These are phyloP conservation scores for Rhynchospora breviuscula DNA, from an alignment of 176 grass and related monocot genomes.

Conservation along the genomic window DNA sequence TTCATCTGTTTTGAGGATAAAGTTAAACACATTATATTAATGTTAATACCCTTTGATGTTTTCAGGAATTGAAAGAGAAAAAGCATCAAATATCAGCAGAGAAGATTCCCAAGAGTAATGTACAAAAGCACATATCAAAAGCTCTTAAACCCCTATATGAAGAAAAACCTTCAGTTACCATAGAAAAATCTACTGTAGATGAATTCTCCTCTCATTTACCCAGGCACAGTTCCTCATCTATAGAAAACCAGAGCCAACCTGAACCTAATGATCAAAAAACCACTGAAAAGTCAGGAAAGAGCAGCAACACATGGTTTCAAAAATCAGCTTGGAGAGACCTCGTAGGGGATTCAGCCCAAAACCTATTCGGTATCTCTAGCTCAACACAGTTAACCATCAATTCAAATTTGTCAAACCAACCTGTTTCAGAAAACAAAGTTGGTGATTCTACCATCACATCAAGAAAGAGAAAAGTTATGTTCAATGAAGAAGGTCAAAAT, in stretches of 20 bases:
- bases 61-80: conserved; percentile 26
- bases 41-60: conserved; percentile 12
- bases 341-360: conserved; percentile 37
- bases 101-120: conserved; percentile 23
- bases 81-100: conserved; percentile 29
- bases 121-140: conserved; percentile 26
- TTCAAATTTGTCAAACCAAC: conserved; percentile 13
- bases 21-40: neutral
- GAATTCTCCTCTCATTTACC: conserved; percentile 34
- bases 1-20: neutral
- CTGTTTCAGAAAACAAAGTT: conserved; percentile 18
- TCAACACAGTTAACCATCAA: conserved; percentile 37
- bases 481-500: neutral
- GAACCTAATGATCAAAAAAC: conserved; percentile 6
- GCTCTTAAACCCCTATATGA: conserved; percentile 23
- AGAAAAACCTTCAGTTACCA: conserved; percentile 21
- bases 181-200: conserved; percentile 13
- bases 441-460: neutral
- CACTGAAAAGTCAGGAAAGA: conserved; percentile 31
- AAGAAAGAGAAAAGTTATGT: conserved; percentile 26
- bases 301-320: conserved; percentile 53
- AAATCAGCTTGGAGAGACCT: conserved; percentile 88
- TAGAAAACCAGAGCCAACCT: conserved; percentile 32
- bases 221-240: conserved; percentile 26
- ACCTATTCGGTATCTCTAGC: conserved; percentile 54